phyloP scores from a whole-genome alignment of 169 alveolate genomes.

The Plasmodium fragile region DNA sequence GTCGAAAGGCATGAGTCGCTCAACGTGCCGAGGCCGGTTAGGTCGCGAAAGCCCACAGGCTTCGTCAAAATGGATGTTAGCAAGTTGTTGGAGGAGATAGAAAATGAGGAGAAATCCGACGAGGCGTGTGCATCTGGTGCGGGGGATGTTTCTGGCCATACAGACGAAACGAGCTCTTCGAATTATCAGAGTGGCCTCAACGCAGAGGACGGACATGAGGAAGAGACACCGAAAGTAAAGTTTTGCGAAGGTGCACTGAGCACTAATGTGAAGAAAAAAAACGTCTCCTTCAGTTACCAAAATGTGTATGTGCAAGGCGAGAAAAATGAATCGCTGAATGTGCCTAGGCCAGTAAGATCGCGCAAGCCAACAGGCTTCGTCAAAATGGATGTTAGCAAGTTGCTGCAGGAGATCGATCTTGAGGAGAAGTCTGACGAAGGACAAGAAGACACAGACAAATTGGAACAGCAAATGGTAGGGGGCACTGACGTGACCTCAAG shows the following conservation, averaged over 20 bases:
- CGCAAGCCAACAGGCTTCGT: conserved; percentile 60
- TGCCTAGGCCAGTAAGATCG: conserved; percentile 11
- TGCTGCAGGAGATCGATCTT: conserved; percentile 13
- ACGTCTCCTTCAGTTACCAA: neutral
- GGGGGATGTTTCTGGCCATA: neutral
- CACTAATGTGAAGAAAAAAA: neutral
- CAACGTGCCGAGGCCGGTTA: conserved; percentile 20
- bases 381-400: conserved; percentile 41
- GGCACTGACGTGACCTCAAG: neutral
- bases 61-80: conserved; percentile 31
- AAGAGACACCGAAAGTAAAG: neutral
- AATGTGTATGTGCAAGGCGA: neutral
- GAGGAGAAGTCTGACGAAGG: conserved; percentile 19
- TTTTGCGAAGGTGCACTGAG: neutral
- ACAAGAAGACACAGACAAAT: neutral
- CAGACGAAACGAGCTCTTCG: neutral
- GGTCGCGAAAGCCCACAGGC: conserved; percentile 66
- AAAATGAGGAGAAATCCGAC: neutral
- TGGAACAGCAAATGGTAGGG: neutral
- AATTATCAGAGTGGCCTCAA: neutral
- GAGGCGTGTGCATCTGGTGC: neutral
- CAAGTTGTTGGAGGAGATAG: conserved; percentile 17
- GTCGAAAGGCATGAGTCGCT: conserved; percentile 16
- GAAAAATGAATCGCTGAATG: neutral
- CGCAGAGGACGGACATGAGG: conserved; percentile 1